Conservation (phyloP, 148 eudicot species). For the Amaranthus palmeri region DNA sequence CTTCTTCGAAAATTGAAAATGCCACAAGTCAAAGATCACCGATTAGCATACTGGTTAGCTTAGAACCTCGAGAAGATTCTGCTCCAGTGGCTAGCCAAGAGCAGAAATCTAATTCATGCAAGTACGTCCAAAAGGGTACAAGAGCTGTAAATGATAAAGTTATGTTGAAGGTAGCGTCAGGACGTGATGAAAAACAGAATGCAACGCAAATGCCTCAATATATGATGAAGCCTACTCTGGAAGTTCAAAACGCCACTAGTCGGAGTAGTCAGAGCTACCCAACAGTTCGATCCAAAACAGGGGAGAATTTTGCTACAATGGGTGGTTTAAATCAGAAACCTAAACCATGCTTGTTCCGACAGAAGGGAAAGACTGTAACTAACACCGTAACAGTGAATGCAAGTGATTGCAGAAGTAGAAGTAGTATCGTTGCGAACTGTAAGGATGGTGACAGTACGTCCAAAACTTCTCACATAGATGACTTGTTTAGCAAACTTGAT, state of each 20-base stretch:
- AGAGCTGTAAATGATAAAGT: constrained; percentile 7
- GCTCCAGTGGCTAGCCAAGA: constrained; percentile 11
- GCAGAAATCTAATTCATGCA: constrained; percentile 11
- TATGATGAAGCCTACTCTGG: too few species aligned
- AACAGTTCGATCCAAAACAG: too few species aligned
- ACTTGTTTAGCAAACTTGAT: constrained; percentile 29
- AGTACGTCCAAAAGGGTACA: constrained; percentile 21
- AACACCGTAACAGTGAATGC: constrained; percentile 12
- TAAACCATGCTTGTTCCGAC: too few species aligned
- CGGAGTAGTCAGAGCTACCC: too few species aligned
- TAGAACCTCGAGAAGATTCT: constrained; percentile 12
- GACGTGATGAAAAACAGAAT: too few species aligned
- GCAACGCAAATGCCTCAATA: too few species aligned
- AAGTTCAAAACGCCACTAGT: too few species aligned
- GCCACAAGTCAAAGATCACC: constrained; percentile 24
- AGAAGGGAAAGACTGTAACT: too few species aligned
- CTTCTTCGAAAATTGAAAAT: constrained; percentile 21
- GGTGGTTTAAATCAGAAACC: too few species aligned
- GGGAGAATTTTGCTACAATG: too few species aligned
- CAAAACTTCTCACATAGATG: constrained; percentile 28
- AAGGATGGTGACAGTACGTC: constrained; percentile 25
- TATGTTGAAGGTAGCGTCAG: constrained; percentile 11
- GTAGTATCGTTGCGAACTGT: constrained; percentile 38
- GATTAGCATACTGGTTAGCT: constrained; percentile 21
- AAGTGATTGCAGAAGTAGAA: constrained; percentile 43